Conservation (phyloP, 2,329 filamentous ascomycete species). For the Fusarium sp. region DNA sequence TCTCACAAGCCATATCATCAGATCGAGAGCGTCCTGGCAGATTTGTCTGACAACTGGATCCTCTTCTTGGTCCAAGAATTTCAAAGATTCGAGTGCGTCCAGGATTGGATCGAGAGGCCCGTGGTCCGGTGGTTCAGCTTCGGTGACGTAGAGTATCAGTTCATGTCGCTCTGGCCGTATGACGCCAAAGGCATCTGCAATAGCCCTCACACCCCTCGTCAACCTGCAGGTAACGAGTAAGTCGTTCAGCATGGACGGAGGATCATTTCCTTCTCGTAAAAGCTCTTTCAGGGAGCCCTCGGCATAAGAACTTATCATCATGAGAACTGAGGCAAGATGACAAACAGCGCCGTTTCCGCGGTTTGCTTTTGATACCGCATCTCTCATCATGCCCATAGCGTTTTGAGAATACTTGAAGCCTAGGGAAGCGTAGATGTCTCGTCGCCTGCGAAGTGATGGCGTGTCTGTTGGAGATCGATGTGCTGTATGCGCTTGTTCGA, state of each 20-base stretch:
- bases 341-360: conserved; percentile 1
- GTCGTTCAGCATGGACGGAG: conserved; percentile 3
- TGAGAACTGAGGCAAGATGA: conserved; percentile 8
- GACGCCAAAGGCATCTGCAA: conserved; percentile 10
- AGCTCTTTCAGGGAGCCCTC: conserved; percentile 1
- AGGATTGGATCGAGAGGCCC: conserved; percentile 13
- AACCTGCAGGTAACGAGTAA: conserved; percentile 2
- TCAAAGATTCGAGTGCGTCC: conserved; percentile 8
- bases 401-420: conserved; percentile 6
- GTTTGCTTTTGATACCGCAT: conserved; percentile 2
- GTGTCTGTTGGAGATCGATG: background rate
- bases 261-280: background rate
- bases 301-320: conserved; percentile 1
- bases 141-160: background rate
- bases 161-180: conserved; percentile 7
- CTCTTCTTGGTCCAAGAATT: conserved; percentile 11
- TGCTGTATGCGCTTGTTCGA: conserved; percentile 7
- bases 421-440: background rate
- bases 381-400: conserved; percentile 6
- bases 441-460: background rate
- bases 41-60: conserved; percentile 3
- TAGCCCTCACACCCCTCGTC: conserved; percentile 2
- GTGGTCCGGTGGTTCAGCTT: conserved; percentile 3
- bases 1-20: conserved; percentile 14
- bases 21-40: conserved; percentile 11